A percentile compares a stretch with the other conserved stretches of the same genome.
Evolutionary conservation across 2,329 filamentous ascomycete species (phyloP).

Genomic region (Arthrinium puccinioides): DNA sequence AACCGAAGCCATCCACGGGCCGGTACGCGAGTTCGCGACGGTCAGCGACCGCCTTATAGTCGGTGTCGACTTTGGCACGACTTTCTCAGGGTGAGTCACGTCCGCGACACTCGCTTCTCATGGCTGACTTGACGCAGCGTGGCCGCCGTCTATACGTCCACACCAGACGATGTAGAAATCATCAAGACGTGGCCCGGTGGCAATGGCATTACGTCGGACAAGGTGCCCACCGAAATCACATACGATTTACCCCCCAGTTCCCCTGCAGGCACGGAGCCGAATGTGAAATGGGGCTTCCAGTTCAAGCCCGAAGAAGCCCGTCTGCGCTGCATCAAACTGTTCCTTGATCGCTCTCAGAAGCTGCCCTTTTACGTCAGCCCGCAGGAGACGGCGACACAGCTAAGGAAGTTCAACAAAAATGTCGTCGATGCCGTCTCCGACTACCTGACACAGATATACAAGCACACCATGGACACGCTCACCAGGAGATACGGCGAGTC

Average conservation of each 20-base stretch:
- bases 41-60: slow-evolving; percentile 62
- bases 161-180: slow-evolving; percentile 73
- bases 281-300: slow-evolving; percentile 73
- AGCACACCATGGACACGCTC: slow-evolving; percentile 72
- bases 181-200: slow-evolving; percentile 81
- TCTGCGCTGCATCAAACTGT: slow-evolving; percentile 76
- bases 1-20: slow-evolving; percentile 56
- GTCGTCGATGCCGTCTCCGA: slow-evolving; percentile 75
- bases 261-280: slow-evolving; percentile 33
- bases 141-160: slow-evolving; percentile 66
- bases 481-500: slow-evolving; percentile 68
- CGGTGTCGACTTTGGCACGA: slow-evolving; percentile 79
- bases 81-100: slow-evolving; percentile 63
- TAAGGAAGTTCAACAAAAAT: slow-evolving; percentile 68
- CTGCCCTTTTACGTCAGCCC: slow-evolving; percentile 75
- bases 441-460: slow-evolving; percentile 69
- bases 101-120: neutral
- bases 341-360: slow-evolving; percentile 73
- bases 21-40: slow-evolving; percentile 47
- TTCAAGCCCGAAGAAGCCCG: slow-evolving; percentile 71
- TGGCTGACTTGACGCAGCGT: slow-evolving; percentile 36
- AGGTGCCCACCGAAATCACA: slow-evolving; percentile 75
- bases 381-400: slow-evolving; percentile 67
- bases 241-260: slow-evolving; percentile 39
- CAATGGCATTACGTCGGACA: slow-evolving; percentile 82